Evolutionary conservation across 768 basidiomycete species (phyloP), one percentile per base, ranked within the genome.

Genomic region (Russula griseocarnosa): DNA sequence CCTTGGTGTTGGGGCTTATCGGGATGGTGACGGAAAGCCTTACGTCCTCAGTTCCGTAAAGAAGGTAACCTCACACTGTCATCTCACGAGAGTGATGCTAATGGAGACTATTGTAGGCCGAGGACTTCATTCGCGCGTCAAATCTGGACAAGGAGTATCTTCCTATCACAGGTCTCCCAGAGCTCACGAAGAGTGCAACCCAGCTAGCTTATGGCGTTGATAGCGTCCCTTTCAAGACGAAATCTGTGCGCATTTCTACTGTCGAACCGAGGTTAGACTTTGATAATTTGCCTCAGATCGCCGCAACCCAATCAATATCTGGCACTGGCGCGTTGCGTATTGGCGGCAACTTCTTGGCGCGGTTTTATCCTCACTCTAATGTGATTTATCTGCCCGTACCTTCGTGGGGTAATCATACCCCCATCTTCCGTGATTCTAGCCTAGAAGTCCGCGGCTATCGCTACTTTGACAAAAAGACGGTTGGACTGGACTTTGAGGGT

Each of bases 261-360:
- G 34, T 56, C 24, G 32, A 30, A 40, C 50, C 14, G 30, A 22
- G 53, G 34, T 3, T 40, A 20, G 49, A 7, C 49, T 32, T 36
- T 52, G 54, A 56, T 14, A 22, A 18, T 56, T 28, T 47, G 14
- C 24, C 52, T 59, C 69, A 95, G 90, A 81, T 95, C 71, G 84
- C 92, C 28, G 82, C 90, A 58, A 89, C 93, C 13, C 97, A 99
- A 75, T 88, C 94, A 60, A 95, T 98, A 75, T 98, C 96, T 32
- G 97, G 97, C 16, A 99, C 97, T 14, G 97, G 97, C 70, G 97
- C 97, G 51, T 89, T 98, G 68, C 85, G 97, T 70, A 92, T 98
- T 74, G 97, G 94, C 55, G 94, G 87, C 67, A 88, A 88, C 34
- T 98, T 99, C 82, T 77, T 98, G 38, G 88, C 86, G 26, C 87